Base-by-base conservation (phyloP, 1,139 yeast species). In the Meyerozyma elateridarum region DNA sequence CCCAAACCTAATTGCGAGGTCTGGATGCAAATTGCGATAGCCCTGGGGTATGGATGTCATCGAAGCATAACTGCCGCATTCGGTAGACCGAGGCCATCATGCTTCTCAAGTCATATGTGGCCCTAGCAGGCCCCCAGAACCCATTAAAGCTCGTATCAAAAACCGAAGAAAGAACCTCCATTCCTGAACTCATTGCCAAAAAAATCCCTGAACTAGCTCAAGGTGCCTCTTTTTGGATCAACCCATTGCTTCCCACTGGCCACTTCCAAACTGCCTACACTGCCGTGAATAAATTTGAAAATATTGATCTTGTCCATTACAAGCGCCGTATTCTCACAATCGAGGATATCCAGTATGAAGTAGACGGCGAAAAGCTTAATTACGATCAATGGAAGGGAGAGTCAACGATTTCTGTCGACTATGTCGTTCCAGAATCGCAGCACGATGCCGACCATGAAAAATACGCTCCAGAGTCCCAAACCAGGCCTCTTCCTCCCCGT, bases 251-350 rank as follows among this genome's bases (percentile, higher is more conserved):
- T 15, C 47, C 62, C 8, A 54, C 64, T 4, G 73, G 74, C 11
- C 72, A 68, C 42, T 41, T 60, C n/a, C 73, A 68, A 45, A 68
- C 74, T 4, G 71, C 70, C 4, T 68, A 63, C 41, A 61, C 73
- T 3, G 72, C 70, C 1, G 35, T 67, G 15, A 56, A 55, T 41
- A 58, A 59, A 39, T 65, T 64, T 38, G 69, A 62, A 13, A 40
- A 48, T 25, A 44, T 47, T 11, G 70, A 65, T 39, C 48, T 51
- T 25, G 59, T 68, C 6, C 49, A 54, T 45, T 68, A 68, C 43
- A 64, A 64, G 38, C 48, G 74, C 32, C 49, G 59, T 15, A 42
- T 68, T 11, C 44, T 67, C 33, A 44, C 45, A 4, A 57, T 68
- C n/a, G 62, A 62, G 34, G 48, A 54, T 24, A 50, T 43, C 25